These are phyloP conservation scores for Rugosomyces carneus DNA, from an alignment of 1,284 basidiomycete species.

Conservation along the genomic window DNA sequence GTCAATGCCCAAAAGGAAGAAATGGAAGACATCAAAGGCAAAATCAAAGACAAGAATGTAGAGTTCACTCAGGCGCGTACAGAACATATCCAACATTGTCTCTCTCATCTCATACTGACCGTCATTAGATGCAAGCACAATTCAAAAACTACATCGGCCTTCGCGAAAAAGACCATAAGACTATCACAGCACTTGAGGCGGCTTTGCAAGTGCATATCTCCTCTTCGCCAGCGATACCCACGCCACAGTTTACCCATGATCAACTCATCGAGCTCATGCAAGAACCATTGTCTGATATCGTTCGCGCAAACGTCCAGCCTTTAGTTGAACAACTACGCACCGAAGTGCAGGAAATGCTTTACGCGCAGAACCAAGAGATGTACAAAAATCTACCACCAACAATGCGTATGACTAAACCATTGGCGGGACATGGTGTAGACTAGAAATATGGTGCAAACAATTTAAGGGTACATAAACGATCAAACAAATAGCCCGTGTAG, in stretches of 20 bases:
- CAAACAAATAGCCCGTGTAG: slow-evolving; percentile 34
- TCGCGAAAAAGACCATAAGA: slow-evolving; percentile 22
- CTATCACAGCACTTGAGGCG: slow-evolving; percentile 34
- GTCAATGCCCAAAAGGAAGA: slow-evolving; percentile 23
- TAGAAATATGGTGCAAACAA: slow-evolving; percentile 10
- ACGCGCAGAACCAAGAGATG: slow-evolving; percentile 31
- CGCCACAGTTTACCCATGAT: slow-evolving; percentile 29
- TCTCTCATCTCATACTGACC: slow-evolving; percentile 1
- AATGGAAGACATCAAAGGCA: slow-evolving; percentile 23
- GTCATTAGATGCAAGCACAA: slow-evolving; percentile 24
- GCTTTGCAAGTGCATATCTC: slow-evolving; percentile 33
- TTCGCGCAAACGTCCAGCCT: slow-evolving; percentile 33
- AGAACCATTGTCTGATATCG: slow-evolving; percentile 31
- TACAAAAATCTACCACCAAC: slow-evolving; percentile 28
- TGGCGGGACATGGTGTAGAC: slow-evolving; percentile 14
- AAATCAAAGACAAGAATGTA: slow-evolving; percentile 28
- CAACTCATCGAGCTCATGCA: slow-evolving; percentile 36
- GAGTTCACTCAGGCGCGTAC: slow-evolving; percentile 11
- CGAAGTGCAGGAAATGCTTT: slow-evolving; percentile 33
- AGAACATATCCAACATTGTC: neutral
- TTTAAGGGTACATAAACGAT: slow-evolving; percentile 43
- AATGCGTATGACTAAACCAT: slow-evolving; percentile 20
- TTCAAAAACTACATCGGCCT: slow-evolving; percentile 20
- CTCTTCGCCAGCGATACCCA: slow-evolving; percentile 18
- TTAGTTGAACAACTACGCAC: slow-evolving; percentile 30